These are phyloP conservation scores for Aspergillus latus DNA, from an alignment of 2,329 filamentous ascomycete species.

Conservation along the genomic window DNA sequence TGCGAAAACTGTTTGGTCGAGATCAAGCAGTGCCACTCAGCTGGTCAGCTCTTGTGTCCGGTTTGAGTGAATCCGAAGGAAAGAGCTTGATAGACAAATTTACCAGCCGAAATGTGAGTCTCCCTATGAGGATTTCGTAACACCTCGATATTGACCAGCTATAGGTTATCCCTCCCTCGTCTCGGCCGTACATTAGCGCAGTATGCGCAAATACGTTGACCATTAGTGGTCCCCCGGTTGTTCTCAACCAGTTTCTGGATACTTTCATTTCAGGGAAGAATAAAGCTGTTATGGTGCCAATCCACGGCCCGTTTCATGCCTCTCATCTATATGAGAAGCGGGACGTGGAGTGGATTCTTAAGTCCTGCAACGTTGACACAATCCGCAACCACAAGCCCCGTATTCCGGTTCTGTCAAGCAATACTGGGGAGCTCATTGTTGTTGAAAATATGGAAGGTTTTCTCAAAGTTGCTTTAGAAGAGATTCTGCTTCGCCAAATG, in stretches of 20 bases:
- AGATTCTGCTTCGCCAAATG: conserved; percentile 41
- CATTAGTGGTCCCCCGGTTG: conserved; percentile 58
- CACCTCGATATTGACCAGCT: conserved; percentile 4
- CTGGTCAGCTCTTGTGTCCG: conserved; percentile 44
- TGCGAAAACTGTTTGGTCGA: conserved; percentile 38
- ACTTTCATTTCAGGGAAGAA: conserved; percentile 49
- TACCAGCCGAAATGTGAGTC: conserved; percentile 28
- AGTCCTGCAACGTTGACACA: conserved; percentile 31
- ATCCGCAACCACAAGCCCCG: conserved; percentile 29
- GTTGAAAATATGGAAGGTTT: conserved; percentile 34
- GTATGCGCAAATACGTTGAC: conserved; percentile 60
- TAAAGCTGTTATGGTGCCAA: conserved; percentile 54
- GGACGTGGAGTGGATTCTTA: conserved; percentile 54
- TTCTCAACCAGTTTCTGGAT: conserved; percentile 54
- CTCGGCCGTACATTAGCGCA: conserved; percentile 59
- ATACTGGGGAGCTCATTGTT: conserved; percentile 34
- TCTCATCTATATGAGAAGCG: conserved; percentile 53
- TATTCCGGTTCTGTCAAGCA: conserved; percentile 41
- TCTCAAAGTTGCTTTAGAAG: conserved; percentile 35
- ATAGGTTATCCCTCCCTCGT: conserved; percentile 51
- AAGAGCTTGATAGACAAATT: conserved; percentile 26
- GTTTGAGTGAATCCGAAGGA: conserved; percentile 35
- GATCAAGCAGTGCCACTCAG: conserved; percentile 31
- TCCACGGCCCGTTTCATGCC: conserved; percentile 62
- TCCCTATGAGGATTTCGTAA: no score